Evolutionary conservation across 176 grass and related monocot genomes (phyloP).

Genomic region (Cenchrus purpureus): DNA sequence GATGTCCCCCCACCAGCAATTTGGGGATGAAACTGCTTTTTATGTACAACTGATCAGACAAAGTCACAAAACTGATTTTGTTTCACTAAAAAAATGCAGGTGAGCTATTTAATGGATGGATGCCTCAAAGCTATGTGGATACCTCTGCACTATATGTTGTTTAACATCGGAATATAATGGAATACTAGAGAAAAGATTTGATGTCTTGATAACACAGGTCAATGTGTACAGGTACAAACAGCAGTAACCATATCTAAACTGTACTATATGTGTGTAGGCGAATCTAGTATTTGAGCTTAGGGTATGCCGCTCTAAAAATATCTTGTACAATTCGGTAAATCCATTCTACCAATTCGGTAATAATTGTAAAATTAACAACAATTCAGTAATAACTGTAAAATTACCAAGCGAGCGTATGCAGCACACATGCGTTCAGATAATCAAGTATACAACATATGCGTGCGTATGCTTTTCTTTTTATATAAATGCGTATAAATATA

Average conservation of each 20-base stretch:
- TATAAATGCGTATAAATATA: no score
- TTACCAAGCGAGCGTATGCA: no score
- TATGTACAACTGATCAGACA: conserved; percentile 28
- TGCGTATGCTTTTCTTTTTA: no score
- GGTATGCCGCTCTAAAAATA: no score
- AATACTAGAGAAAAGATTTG: background rate
- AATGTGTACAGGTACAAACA: background rate
- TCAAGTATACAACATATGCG: no score
- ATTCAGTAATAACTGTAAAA: no score
- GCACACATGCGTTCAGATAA: no score
- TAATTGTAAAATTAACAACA: no score
- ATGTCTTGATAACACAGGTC: background rate
- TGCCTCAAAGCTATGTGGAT: background rate
- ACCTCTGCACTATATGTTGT: background rate
- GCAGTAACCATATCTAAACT: background rate
- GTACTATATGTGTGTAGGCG: background rate
- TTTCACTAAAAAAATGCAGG: background rate
- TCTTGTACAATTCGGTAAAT: no score
- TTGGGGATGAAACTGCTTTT: conserved; percentile 57
- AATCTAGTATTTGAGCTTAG: no score
- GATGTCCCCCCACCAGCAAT: conserved; percentile 26
- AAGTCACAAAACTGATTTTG: background rate
- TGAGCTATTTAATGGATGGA: background rate
- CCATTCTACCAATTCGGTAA: no score
- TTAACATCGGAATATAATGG: background rate